Conservation (phyloP, 2,329 filamentous ascomycete genomes). For the Aspergillus ibericus region DNA sequence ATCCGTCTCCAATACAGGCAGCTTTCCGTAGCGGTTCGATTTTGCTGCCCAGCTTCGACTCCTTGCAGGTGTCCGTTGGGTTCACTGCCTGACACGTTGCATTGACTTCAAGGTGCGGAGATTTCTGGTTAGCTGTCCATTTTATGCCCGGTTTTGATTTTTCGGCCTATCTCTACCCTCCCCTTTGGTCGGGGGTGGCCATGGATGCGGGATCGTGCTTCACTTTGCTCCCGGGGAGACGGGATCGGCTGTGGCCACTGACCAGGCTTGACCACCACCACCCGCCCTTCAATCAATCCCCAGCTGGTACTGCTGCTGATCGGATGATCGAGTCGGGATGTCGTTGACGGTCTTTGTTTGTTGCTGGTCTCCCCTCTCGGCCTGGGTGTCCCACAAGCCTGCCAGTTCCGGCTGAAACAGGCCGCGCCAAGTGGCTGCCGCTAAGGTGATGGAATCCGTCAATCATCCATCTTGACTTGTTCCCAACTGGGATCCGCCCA, state of each 20-base stretch:
- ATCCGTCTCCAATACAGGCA: neutral
- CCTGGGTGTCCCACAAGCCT: neutral
- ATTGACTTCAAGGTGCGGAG: slow-evolving; percentile 17
- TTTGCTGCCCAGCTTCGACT: slow-evolving; percentile 12
- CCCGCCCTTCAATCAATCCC: neutral
- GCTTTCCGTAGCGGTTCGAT: neutral
- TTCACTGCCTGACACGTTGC: slow-evolving; percentile 20
- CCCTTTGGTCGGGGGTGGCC: neutral
- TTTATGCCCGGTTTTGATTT: neutral
- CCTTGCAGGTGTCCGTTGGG: slow-evolving; percentile 22
- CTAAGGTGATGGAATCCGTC: slow-evolving; percentile 8
- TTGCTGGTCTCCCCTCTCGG: neutral
- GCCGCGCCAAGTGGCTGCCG: slow-evolving; percentile 8
- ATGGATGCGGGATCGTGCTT: neutral
- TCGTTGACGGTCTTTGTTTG: neutral
- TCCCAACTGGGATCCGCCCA: slow-evolving; percentile 9
- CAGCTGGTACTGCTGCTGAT: neutral
- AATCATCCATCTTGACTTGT: slow-evolving; percentile 12
- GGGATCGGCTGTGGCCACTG: neutral
- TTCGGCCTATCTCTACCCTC: neutral
- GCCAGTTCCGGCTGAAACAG: slow-evolving; percentile 15
- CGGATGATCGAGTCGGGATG: too few relatives aligned
- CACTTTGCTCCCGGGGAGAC: neutral
- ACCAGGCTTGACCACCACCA: neutral
- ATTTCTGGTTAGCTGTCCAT: slow-evolving; percentile 2